Evolutionary conservation across 2,329 filamentous ascomycete genomes (phyloP).

Genomic region (Cytospora piceicola): DNA sequence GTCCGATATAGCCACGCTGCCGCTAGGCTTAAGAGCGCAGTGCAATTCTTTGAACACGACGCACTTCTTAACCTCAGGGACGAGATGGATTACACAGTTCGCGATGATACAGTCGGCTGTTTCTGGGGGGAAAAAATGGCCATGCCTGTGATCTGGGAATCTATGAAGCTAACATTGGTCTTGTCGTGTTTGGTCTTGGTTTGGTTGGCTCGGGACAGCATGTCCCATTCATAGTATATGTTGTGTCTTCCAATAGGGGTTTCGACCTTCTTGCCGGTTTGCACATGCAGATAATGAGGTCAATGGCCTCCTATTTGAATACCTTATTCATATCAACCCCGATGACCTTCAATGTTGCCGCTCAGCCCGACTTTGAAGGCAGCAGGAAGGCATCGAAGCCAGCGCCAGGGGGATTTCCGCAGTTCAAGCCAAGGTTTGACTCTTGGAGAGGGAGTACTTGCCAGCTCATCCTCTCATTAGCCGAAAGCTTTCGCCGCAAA

Average conservation of each 20-base stretch:
- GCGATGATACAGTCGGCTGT: constrained; percentile 61
- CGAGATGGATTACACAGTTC: constrained; percentile 67
- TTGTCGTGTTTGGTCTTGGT: constrained; percentile 46
- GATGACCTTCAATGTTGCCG: constrained; percentile 55
- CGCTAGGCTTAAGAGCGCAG: constrained; percentile 60
- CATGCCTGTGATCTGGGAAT: constrained; percentile 56
- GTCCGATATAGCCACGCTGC: constrained; percentile 62
- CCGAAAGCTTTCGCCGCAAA: constrained; percentile 56
- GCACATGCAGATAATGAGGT: no score
- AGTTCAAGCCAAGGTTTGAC: constrained; percentile 58
- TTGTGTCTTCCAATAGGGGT: no score
- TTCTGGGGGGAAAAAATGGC: constrained; percentile 45
- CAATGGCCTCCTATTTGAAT: no score
- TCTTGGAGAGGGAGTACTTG: constrained; percentile 49
- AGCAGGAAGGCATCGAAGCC: constrained; percentile 62
- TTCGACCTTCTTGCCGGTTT: background rate
- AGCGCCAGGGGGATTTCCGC: constrained; percentile 59
- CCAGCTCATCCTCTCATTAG: constrained; percentile 53
- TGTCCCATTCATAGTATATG: constrained; percentile 46
- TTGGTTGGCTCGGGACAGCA: constrained; percentile 54
- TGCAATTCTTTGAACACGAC: constrained; percentile 61
- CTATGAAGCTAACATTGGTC: constrained; percentile 55
- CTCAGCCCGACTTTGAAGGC: constrained; percentile 51
- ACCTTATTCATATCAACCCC: constrained; percentile 66
- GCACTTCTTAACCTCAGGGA: constrained; percentile 56